Base-by-base conservation (phyloP, 169 alveolate genomes). In the Plasmodium falciparum region DNA sequence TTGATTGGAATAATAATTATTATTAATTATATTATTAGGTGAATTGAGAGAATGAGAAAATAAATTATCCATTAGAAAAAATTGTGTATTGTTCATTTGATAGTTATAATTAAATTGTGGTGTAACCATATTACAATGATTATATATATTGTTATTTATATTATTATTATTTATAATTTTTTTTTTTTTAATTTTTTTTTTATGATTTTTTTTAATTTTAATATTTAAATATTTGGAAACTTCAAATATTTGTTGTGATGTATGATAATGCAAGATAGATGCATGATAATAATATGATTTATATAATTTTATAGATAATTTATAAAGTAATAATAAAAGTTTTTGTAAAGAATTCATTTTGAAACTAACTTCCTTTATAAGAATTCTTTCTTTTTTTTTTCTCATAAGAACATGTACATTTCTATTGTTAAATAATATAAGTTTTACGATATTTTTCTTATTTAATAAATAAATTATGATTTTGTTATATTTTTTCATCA, bases 161-260 rank as follows among this genome's bases (percentile, higher is more conserved):
- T 5, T 39, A 39, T 39, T 24, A 24, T 3, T 7, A 52, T 52
- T 52, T 54, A 2, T 24, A 22, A 47, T 24, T n/a, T 15, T 20
- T 9, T 17, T 4, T 2, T 39, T 29, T 71, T 71, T 45, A 1
- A 8, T 15, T 0, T 43, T 49, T 5, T 4, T 50, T 1, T 7
- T 15, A 2, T 69, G 49, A 62, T 73, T 83, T 50, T 67, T 59
- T 58, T 69, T 83, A 15, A 83, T 83, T 39, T 33, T 54, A 20
- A 83, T 83, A 62, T 72, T 72, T 63, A 83, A 83, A 29, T 83
- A 83, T 49, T 69, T 83, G 3, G 91, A 83, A 20, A 83, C 91
- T 43, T n/a, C 61, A 11, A 69, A 69, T n/a, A 83, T 69, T 26
- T 83, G 91, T 43, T 69, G 54, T n/a, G 91, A 56, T 11, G 91